phyloP scores from a whole-genome alignment of 1,284 basidiomycete species.

The Trichosporon ovoides region DNA sequence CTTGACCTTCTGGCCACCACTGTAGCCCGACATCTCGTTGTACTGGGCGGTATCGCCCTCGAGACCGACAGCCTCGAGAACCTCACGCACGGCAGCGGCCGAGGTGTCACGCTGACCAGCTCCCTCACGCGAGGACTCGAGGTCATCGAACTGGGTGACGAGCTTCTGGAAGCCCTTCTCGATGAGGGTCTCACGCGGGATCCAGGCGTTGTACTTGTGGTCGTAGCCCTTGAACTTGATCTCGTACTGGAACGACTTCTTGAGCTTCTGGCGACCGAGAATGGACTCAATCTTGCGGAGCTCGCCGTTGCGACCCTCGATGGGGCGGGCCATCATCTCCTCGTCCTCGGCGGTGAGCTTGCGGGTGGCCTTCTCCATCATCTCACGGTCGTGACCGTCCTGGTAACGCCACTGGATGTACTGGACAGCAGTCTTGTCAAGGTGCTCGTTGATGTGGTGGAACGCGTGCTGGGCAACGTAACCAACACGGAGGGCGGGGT shows the following conservation, averaged over 20 bases:
- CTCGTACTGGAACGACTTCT: conserved; percentile 93
- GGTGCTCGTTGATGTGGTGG: conserved; percentile 87
- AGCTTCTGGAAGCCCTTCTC: conserved; percentile 87
- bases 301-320: conserved; percentile 86
- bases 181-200: conserved; percentile 82
- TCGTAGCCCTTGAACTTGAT: conserved; percentile 94
- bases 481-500: conserved; percentile 90
- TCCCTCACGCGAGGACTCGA: conserved; percentile 89
- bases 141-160: conserved; percentile 92
- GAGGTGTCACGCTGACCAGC: conserved; percentile 81
- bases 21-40: conserved; percentile 87
- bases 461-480: conserved; percentile 98
- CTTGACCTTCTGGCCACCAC: conserved; percentile 96
- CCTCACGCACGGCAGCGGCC: conserved; percentile 73
- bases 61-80: conserved; percentile 88
- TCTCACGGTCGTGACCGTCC: conserved; percentile 94
- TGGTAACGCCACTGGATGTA: conserved; percentile 99
- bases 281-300: conserved; percentile 78
- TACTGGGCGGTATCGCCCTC: conserved; percentile 97
- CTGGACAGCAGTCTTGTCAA: conserved; percentile 90
- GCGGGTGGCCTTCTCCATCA: conserved; percentile 88
- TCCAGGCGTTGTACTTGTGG: conserved; percentile 88
- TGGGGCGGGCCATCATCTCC: conserved; percentile 74
- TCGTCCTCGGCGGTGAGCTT: conserved; percentile 84
- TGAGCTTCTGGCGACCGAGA: conserved; percentile 95